These are phyloP conservation scores for Alloteropsis angusta DNA, from an alignment of 202 grass and related monocot species.

Conservation along the genomic window DNA sequence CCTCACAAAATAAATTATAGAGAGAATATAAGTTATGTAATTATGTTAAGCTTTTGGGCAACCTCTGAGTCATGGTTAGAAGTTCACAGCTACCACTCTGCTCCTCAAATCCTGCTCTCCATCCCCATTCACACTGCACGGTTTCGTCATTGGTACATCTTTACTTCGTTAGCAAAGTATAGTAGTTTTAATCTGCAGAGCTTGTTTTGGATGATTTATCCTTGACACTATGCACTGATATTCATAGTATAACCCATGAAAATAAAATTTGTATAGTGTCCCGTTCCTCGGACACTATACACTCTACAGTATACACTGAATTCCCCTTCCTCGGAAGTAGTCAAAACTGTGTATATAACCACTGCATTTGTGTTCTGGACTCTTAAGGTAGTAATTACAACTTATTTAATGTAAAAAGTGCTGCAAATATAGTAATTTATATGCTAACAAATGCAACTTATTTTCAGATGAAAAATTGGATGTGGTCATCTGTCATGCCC, in stretches of 20 bases:
- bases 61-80: neutral
- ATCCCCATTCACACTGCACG: neutral
- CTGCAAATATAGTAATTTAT: neutral
- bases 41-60: neutral
- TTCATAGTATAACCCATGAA: too few species aligned
- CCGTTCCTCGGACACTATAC: too few species aligned
- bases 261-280: too few species aligned
- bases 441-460: neutral
- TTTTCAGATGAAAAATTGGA: neutral
- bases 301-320: too few species aligned
- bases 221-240: too few species aligned
- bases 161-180: neutral
- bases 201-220: neutral
- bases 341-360: neutral
- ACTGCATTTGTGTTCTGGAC: neutral
- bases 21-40: neutral
- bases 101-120: neutral
- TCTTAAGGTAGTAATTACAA: neutral
- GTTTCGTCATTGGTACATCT: neutral
- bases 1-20: neutral
- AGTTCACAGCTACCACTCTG: neutral
- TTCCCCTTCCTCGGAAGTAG: too few species aligned
- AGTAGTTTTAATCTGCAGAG: neutral
- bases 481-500: neutral
- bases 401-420: neutral